Conservation (phyloP, 345 rosid species). For the Fremontodendron californicum region DNA sequence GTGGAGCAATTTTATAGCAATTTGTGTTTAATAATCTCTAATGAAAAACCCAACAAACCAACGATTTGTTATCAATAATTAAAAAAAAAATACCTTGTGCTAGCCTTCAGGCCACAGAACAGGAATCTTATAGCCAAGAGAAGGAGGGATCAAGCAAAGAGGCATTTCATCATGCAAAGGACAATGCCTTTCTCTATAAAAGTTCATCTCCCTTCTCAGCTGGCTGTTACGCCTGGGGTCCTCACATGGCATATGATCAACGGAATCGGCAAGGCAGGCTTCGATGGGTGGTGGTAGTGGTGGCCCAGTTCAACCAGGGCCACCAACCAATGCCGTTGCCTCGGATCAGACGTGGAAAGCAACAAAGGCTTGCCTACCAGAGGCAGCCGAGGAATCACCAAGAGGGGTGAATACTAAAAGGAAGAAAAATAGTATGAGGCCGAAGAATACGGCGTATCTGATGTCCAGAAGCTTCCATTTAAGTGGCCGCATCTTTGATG, state of each 20-base stretch:
- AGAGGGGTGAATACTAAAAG: constrained; percentile 76
- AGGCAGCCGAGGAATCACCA: constrained; percentile 92
- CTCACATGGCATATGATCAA: constrained; percentile 90
- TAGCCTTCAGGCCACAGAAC: constrained; percentile 91
- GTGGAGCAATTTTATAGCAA: not conserved
- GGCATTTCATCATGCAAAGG: no score
- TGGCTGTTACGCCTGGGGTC: no score
- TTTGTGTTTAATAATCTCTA: not conserved
- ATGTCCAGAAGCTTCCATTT: constrained; percentile 80
- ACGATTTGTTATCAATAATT: not conserved
- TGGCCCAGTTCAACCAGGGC: constrained; percentile 64
- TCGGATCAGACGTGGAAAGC: constrained; percentile 75
- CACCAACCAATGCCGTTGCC: constrained; percentile 71
- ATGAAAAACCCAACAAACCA: not conserved
- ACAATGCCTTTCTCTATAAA: no score
- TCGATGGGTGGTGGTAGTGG: constrained; percentile 66
- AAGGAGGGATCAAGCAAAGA: no score
- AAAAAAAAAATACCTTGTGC: constrained; percentile 90
- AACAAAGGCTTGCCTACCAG: constrained; percentile 89
- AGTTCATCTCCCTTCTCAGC: no score
- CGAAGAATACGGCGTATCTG: constrained; percentile 69
- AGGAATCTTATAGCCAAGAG: no score
- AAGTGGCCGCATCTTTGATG: constrained; percentile 39
- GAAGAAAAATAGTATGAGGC: constrained; percentile 75
- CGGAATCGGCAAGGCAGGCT: constrained; percentile 63